Evolutionary conservation across 2,329 filamentous ascomycete species (phyloP), one percentile per base, ranked within the genome.

Genomic region (Penicillium sp.): DNA sequence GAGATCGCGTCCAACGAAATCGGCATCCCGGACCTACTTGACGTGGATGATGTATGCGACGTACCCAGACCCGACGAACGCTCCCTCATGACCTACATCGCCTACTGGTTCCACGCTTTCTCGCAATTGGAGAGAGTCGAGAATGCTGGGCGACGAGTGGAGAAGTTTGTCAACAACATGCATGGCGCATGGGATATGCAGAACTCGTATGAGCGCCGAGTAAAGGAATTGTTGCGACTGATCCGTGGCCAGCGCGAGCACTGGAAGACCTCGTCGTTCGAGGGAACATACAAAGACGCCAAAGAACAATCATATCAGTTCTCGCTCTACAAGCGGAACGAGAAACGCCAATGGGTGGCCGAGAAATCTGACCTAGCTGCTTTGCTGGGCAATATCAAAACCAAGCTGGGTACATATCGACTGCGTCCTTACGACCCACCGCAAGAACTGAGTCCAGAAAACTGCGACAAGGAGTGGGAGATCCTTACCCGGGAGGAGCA

Each of bases 181-280:
- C 92, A 97, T 72, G 94, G 94, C 23, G 93, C 94, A 9, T 99
- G 94, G 94, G 93, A 97, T 77, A 99, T 99, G 94, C 92, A 99
- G 76, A 96, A 91, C 71, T 90, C 89, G 31, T 99, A 93, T 72
- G 94, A 99, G 80, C 84, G 89, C 69, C 86, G 94, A 59, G 96
- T 97, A 90, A 85, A 86, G 57, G 90, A 87, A 64, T 81, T 99
- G 40, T 80, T 97, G 61, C 82, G 85, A 65, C 82, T 87, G 62
- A 91, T 97, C 66, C 81, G 82, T 27, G 82, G 83, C 62, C 92
- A 96, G 74, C 82, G 87, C 48, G 81, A 88, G 53, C 75, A 81
- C 57, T 99, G 94, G 94, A 83, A 88, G 64, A 83, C 85, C 46
- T 85, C 93, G 11, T 87, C 82, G 25, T 97, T 97, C 69, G 89